Conservation (phyloP, 2,329 filamentous ascomycete species). For the Nigrospora osmanthi region DNA sequence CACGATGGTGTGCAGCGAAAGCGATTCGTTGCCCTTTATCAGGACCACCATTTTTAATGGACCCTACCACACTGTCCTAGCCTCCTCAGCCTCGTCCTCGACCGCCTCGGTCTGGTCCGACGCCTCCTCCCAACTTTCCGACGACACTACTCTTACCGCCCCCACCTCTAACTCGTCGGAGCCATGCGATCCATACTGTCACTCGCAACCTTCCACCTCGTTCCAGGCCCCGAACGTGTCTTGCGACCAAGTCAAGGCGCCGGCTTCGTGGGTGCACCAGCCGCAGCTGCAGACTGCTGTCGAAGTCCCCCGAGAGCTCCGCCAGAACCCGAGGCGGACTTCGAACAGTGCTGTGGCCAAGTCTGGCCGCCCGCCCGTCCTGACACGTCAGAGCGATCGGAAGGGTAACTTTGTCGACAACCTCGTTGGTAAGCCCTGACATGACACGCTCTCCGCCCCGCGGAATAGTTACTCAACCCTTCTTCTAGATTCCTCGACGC, state of each 20-base stretch:
- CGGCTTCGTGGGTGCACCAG: constrained; percentile 23
- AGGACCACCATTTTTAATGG: constrained; percentile 36
- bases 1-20: constrained; percentile 53
- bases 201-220: constrained; percentile 19
- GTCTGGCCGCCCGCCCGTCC: constrained; percentile 60
- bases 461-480: constrained; percentile 22
- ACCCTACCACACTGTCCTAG: constrained; percentile 63
- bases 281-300: constrained; percentile 31
- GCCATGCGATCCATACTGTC: constrained; percentile 35
- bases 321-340: constrained; percentile 56
- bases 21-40: constrained; percentile 45
- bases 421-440: constrained; percentile 80
- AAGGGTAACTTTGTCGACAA: constrained; percentile 94
- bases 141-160: constrained; percentile 58
- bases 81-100: constrained; percentile 69
- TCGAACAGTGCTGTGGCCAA: constrained; percentile 45
- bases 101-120: constrained; percentile 73
- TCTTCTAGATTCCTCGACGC: constrained; percentile 79
- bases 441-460: constrained; percentile 7
- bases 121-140: constrained; percentile 60
- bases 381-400: constrained; percentile 82
- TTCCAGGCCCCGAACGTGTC: constrained; percentile 20
- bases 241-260: constrained; percentile 19
- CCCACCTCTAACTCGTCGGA: constrained; percentile 48
- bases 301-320: constrained; percentile 51